These are phyloP conservation scores for Coemansia guatemalensis DNA, from an alignment of 192 early-diverging fungal species.

Conservation along the genomic window DNA sequence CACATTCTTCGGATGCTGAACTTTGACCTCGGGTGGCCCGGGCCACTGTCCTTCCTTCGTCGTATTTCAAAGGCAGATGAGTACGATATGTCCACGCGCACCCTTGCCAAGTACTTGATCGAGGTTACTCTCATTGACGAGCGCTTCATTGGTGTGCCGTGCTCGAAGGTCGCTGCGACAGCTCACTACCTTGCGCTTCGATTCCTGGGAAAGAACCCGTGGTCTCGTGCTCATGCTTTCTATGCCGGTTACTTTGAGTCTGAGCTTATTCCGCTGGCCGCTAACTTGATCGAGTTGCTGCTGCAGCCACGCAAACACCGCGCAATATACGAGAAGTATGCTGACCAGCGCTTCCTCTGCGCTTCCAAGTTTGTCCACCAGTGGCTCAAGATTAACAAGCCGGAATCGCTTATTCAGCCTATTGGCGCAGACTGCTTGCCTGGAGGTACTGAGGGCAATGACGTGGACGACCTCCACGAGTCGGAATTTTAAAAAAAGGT, in stretches of 20 bases:
- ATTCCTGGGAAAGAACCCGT: slow-evolving; percentile 45
- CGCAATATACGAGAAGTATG: slow-evolving; percentile 52
- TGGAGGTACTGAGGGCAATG: too few species aligned
- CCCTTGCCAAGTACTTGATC: slow-evolving; percentile 60
- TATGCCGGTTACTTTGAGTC: slow-evolving; percentile 71
- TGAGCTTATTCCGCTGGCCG: slow-evolving; percentile 48
- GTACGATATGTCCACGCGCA: slow-evolving; percentile 59
- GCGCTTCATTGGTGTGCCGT: slow-evolving; percentile 55
- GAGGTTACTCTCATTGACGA: slow-evolving; percentile 60
- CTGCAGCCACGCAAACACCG: slow-evolving; percentile 45
- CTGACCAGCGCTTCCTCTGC: slow-evolving; percentile 34
- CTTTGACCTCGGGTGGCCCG: slow-evolving; percentile 61
- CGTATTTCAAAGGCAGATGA: slow-evolving; percentile 61
- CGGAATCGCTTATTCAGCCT: slow-evolving; percentile 14
- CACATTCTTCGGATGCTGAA: slow-evolving; percentile 56
- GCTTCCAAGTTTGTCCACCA: slow-evolving; percentile 46
- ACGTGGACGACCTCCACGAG: too few species aligned
- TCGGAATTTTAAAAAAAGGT: background rate
- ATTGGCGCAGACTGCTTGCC: background rate
- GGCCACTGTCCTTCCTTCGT: slow-evolving; percentile 59
- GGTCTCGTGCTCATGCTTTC: slow-evolving; percentile 58
- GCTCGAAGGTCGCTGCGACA: slow-evolving; percentile 52
- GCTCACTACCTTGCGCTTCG: slow-evolving; percentile 48
- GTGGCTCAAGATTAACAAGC: slow-evolving; percentile 19
- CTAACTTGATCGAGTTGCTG: slow-evolving; percentile 57